A percentile compares a stretch with the other conserved stretches of the same genome.
Conservation (phyloP, 176 grass and related monocot species). For the Triticum dicoccoides region DNA sequence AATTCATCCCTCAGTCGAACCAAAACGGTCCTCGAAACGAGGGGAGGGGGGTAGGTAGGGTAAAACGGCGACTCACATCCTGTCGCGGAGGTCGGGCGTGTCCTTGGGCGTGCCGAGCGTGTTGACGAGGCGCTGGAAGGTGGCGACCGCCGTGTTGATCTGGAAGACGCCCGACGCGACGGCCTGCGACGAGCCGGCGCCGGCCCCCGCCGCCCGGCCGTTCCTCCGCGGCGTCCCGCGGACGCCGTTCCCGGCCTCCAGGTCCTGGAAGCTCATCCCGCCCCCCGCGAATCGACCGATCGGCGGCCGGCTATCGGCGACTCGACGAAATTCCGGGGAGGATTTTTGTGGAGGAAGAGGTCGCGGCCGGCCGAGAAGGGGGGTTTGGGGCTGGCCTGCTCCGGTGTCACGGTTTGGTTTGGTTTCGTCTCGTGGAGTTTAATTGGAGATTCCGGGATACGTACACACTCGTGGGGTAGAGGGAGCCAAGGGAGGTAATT, state of each 20-base stretch:
- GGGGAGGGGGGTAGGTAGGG: not conserved
- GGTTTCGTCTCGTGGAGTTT: slow-evolving; percentile 1
- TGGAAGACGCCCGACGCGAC: slow-evolving; percentile 83
- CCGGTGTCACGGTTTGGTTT: not conserved
- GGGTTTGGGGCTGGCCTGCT: not conserved
- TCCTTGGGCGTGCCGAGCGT: slow-evolving; percentile 97
- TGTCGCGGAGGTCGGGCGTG: slow-evolving; percentile 87
- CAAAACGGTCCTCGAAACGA: not conserved
- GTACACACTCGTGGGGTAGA: not conserved
- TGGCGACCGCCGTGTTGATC: slow-evolving; percentile 85
- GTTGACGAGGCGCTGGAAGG: slow-evolving; percentile 93
- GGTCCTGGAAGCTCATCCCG: slow-evolving; percentile 97
- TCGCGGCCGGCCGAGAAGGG: slow-evolving; percentile 5
- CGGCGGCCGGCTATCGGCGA: not conserved
- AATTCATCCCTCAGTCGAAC: not conserved
- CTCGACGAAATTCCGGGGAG: not conserved
- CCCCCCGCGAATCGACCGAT: not conserved
- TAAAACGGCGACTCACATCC: slow-evolving; percentile 44
- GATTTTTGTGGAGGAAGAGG: not conserved
- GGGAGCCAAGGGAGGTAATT: not conserved
- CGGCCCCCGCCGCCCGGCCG: not conserved
- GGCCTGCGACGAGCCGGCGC: slow-evolving; percentile 58
- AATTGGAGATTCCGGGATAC: slow-evolving; percentile 28
- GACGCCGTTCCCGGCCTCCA: slow-evolving; percentile 64
- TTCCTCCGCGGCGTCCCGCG: slow-evolving; percentile 28